Base-by-base conservation (phyloP, 2,329 filamentous ascomycete genomes). In the Dissoconium aciculare region DNA sequence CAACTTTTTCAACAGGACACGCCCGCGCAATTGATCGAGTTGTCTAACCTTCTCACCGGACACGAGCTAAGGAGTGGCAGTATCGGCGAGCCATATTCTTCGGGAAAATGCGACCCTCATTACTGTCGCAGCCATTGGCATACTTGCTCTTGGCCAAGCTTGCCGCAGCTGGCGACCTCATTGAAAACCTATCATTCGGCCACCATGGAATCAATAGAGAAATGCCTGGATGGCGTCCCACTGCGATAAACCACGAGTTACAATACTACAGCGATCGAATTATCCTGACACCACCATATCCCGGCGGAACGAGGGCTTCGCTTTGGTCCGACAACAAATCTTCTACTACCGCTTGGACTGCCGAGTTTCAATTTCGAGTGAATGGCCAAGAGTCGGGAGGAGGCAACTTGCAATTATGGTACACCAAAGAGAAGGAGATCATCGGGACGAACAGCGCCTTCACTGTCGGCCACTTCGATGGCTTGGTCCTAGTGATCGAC, bases 361-460 rank as follows among this genome's bases (percentile, higher is more conserved):
- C 75, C 30, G 81, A 92, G 49, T 66, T 95, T 44, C 77, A 89
- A 50, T 94, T 98, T 58, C 73, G 89, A 43, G 81, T 76, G 31
- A 82, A 72, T 38, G 89, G 89, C 5, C 77, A 78, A 40, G 89
- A 95, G 51, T 67, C 81, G 44, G 83, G 76, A 30, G 74, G 77
- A 35, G 89, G 89, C 28, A 94, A 91, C 58, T 63, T 98, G 44
- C 87, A 95, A 57, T 67, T 98, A 47, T 98, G 89, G 89, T 82
- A 91, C 50, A 75, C 71, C 31, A 74, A 72, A 45, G 69, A 80
- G 37, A 60, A 70, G 43, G 58, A 66, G 37, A 62, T 64, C 16
- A 63, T 92, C 33, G 76, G 74, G 33, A 68, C 74, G 14, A 69
- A 71, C 41, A 91, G 81, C 56, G 72, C 93, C 44, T 93, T 94